Evolutionary conservation across 352 stramenopile genomes (phyloP), one percentile per base, ranked within the genome.

Genomic region (Globisporangium mamillatum): DNA sequence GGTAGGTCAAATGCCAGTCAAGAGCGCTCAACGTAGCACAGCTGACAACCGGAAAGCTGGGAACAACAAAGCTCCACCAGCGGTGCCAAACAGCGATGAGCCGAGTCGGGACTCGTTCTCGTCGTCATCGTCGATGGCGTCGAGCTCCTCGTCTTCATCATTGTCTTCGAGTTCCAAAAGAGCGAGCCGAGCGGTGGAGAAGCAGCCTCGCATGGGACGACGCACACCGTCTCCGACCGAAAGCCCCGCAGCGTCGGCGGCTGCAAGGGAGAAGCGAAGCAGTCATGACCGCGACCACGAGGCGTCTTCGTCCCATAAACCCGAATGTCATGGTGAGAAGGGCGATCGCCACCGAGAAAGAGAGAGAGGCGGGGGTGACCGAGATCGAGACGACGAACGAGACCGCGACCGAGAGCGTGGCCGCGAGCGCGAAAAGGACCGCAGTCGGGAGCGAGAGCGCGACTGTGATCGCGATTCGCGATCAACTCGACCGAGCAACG

Each of bases 171-270:
- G 7, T 4, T 60, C 59, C 16, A 70, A 59, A 52, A 52, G 29
- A 32, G 50, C 29, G 56, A 32, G n/a, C 27, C 61, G 59, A 20
- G 2, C 24, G 18, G 18, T 3, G 24, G 60, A 72, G 52, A 61
- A 48, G 4, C 60, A 72, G 29, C 22, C 60, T 4, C 67, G 41
- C 3, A 41, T 34, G 18, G 73, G 77, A 41, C 58, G 69, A 6
- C 66, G 75, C 7, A 76, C 68, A 2, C 70, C 77, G 10, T 80
- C 77, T 1, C 77, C 77, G 2, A 75, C 74, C 10, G 69, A 79
- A 16, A 18, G 25, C 0, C 7, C 57, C 4, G 41, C 36, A 14
- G 10, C 61, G 27, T 12, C 53, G 3, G 56, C 14, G 18, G 38
- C 56, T 44, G 66, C 70, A 27, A 69, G 29, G 25, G 69, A 78